Conservation (phyloP, 1,139 yeast species). For the Scheffersomyces titani region DNA sequence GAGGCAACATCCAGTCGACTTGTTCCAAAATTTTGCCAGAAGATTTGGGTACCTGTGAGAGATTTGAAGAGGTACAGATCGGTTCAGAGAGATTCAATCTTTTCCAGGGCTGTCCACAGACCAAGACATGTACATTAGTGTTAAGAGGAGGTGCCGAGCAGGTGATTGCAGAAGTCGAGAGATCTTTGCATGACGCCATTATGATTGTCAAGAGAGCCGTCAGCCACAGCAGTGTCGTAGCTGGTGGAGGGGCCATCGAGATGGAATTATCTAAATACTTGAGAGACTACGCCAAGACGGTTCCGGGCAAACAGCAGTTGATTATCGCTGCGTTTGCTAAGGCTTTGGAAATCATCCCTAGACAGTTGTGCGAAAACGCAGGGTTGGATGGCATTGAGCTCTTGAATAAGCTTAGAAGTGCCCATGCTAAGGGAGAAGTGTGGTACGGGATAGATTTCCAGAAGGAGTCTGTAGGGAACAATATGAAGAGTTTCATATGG, state of each 20-base stretch:
- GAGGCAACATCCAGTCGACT: conserved; percentile 89
- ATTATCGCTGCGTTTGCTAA: conserved; percentile 90
- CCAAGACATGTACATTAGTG: conserved; percentile 90
- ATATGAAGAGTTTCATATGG: conserved; percentile 89
- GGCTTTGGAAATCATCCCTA: conserved; percentile 93
- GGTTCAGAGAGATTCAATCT: conserved; percentile 94
- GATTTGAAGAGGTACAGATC: conserved; percentile 89
- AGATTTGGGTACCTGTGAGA: conserved; percentile 83
- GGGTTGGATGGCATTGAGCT: conserved; percentile 96
- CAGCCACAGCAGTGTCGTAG: conserved; percentile 82
- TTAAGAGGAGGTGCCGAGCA: conserved; percentile 98
- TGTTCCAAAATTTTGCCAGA: conserved; percentile 67
- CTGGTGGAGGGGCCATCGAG: conserved; percentile 99
- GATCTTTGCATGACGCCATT: conserved; percentile 96
- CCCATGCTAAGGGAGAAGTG: conserved; percentile 88
- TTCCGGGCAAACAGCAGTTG: conserved; percentile 95
- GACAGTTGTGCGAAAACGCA: conserved; percentile 96
- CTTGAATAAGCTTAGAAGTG: conserved; percentile 85
- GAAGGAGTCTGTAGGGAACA: conserved; percentile 79
- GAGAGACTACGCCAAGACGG: conserved; percentile 81
- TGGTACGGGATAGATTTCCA: conserved; percentile 95
- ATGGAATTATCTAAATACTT: conserved; percentile 92
- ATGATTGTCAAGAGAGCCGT: conserved; percentile 97
- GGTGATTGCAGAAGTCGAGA: conserved; percentile 96
- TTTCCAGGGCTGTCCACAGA: conserved; percentile 88